These are phyloP conservation scores for Eustoma russellianum DNA, from an alignment of 257 asterid genomes.

Conservation along the genomic window DNA sequence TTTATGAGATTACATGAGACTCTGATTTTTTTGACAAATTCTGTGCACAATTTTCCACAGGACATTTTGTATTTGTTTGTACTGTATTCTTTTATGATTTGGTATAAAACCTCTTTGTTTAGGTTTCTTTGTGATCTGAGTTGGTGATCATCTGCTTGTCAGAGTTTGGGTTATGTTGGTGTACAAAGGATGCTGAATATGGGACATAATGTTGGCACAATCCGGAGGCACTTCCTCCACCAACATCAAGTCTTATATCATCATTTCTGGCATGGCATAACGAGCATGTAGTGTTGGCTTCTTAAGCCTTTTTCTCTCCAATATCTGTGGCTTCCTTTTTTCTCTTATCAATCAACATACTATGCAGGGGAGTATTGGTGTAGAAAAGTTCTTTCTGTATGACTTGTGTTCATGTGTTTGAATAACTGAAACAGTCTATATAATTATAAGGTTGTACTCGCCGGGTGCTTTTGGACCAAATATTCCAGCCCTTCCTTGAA, in stretches of 20 bases:
- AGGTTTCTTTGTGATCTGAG: too few relatives aligned
- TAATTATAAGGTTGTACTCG: too few relatives aligned
- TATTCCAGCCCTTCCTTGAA: too few relatives aligned
- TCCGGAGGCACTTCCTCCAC: conserved; percentile 56
- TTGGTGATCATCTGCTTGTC: not conserved
- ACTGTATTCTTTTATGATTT: not conserved
- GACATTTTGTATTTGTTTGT: not conserved
- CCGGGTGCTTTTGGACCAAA: too few relatives aligned
- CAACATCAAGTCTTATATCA: conserved; percentile 43
- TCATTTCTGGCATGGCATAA: conserved; percentile 47
- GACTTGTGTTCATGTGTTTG: too few relatives aligned
- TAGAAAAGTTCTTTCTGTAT: too few relatives aligned
- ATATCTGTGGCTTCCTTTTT: conserved; percentile 10
- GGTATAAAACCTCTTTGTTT: not conserved
- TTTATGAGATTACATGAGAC: too few relatives aligned
- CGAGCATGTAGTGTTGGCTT: conserved; percentile 43
- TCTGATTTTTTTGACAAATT: too few relatives aligned
- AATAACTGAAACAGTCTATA: too few relatives aligned
- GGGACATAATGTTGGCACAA: conserved; percentile 48
- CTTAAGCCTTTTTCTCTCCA: conserved; percentile 9
- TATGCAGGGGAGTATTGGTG: too few relatives aligned
- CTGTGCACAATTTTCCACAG: too few relatives aligned
- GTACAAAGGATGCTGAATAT: conserved; percentile 58
- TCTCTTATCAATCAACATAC: not conserved
- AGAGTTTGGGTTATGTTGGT: conserved; percentile 67